A percentile compares a stretch with the other conserved stretches of the same genome.
These are phyloP conservation scores for Puccinellia tenuiflora DNA, from an alignment of 176 grass and related monocot species.

Conservation along the genomic window DNA sequence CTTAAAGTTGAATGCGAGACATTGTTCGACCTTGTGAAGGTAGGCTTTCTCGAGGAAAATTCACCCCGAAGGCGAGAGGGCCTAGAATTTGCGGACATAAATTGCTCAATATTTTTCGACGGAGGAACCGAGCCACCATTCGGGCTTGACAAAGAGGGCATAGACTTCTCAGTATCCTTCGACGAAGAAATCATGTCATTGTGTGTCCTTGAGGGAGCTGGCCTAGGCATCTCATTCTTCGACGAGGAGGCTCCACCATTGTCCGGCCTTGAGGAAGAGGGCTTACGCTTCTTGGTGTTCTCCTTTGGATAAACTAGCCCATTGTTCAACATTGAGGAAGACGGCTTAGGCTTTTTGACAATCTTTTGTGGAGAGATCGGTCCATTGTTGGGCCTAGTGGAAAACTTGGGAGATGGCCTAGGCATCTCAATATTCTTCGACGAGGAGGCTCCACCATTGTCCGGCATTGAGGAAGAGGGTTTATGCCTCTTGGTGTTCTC, in stretches of 20 bases:
- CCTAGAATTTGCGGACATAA: background rate
- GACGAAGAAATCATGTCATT: background rate
- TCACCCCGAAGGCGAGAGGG: background rate
- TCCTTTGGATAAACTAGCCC: no score
- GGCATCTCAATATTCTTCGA: background rate
- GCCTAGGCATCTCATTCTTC: background rate
- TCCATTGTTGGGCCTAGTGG: background rate
- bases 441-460: background rate
- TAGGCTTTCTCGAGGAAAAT: background rate
- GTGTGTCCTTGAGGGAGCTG: background rate
- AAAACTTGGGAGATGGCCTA: background rate
- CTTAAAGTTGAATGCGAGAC: background rate
- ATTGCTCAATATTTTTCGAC: background rate
- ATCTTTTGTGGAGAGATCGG: no score
- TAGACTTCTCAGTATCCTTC: background rate
- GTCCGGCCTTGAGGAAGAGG: background rate
- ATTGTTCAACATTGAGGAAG: no score
- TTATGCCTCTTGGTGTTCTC: background rate
- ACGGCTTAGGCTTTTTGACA: no score
- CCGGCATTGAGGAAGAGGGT: background rate
- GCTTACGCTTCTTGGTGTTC: no score
- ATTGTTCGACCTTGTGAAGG: background rate
- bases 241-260: background rate
- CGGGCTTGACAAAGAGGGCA: background rate
- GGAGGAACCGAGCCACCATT: background rate